These are phyloP conservation scores for Arabis hirsuta DNA, from an alignment of 345 rosid genomes.

Conservation along the genomic window DNA sequence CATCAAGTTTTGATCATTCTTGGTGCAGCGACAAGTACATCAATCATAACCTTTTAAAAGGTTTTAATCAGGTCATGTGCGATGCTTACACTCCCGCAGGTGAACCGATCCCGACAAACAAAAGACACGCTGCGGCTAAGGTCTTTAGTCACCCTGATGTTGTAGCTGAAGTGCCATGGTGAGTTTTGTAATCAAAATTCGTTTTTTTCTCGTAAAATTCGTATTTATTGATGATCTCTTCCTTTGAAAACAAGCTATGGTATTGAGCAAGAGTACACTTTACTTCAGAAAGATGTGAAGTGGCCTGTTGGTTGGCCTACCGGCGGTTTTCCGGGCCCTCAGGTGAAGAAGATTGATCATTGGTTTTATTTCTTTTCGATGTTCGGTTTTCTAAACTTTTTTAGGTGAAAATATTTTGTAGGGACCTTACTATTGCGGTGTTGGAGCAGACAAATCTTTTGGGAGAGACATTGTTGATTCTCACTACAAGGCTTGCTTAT, in stretches of 20 bases:
- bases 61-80: conserved; percentile 70
- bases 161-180: conserved; percentile 73
- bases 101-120: conserved; percentile 86
- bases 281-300: conserved; percentile 77
- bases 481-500: conserved; percentile 94
- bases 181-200: not conserved
- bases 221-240: not conserved
- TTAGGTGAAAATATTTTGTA: conserved; percentile 32
- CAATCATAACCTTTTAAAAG: not conserved
- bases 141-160: conserved; percentile 78
- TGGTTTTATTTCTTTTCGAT: not conserved
- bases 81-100: conserved; percentile 92
- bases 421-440: conserved; percentile 93
- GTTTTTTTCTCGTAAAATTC: not conserved
- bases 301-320: conserved; percentile 97
- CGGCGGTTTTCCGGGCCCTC: conserved; percentile 91
- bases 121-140: conserved; percentile 75
- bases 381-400: not conserved
- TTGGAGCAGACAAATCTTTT: conserved; percentile 85
- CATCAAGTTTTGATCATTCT: not conserved
- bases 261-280: conserved; percentile 88
- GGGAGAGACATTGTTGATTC: conserved; percentile 93
- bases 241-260: conserved; percentile 50
- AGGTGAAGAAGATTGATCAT: conserved; percentile 47
- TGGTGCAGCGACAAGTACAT: not conserved